A percentile compares a stretch with the other conserved stretches of the same genome.
phyloP scores from a whole-genome alignment of 208 protist species.

The Endotrypanum monterogeii region DNA sequence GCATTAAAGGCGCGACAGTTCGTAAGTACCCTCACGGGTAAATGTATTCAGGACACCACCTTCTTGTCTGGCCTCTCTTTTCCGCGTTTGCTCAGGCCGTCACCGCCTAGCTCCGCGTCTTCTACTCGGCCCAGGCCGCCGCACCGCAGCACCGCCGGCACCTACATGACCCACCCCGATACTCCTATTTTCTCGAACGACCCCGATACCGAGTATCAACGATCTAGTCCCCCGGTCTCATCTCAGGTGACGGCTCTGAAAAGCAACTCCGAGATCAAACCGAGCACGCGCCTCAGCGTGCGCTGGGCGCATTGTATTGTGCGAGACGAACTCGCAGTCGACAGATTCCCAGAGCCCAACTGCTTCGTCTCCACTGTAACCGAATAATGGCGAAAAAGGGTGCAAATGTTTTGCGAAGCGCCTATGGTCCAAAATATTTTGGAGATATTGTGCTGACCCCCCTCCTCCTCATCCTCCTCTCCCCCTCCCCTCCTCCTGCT shows the following conservation, averaged over 20 bases:
- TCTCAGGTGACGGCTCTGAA: not conserved
- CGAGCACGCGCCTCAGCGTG: constrained; percentile 3
- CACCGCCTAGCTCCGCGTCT: not conserved
- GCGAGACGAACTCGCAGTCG: constrained; percentile 6
- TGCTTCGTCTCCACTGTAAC: not conserved
- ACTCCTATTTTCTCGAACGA: not conserved
- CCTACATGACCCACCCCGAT: not conserved
- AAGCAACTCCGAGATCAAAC: not conserved
- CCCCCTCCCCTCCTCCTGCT: not conserved
- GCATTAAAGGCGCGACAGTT: not conserved
- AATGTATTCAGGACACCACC: not conserved
- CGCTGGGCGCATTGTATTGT: constrained; percentile 2
- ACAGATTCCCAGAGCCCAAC: not conserved
- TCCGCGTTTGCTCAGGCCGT: not conserved
- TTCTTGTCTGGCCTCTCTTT: not conserved
- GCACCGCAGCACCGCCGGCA: not conserved
- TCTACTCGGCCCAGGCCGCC: not conserved
- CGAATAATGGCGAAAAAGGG: not conserved
- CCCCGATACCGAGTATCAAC: not conserved
- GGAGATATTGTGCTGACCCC: not conserved
- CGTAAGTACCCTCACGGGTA: not conserved
- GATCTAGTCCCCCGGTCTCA: not conserved
- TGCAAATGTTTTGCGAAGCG: not conserved
- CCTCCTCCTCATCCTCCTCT: not conserved
- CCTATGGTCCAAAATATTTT: not conserved